Base-by-base conservation (phyloP, 768 basidiomycete genomes). In the Hirschioporus abietinus region DNA sequence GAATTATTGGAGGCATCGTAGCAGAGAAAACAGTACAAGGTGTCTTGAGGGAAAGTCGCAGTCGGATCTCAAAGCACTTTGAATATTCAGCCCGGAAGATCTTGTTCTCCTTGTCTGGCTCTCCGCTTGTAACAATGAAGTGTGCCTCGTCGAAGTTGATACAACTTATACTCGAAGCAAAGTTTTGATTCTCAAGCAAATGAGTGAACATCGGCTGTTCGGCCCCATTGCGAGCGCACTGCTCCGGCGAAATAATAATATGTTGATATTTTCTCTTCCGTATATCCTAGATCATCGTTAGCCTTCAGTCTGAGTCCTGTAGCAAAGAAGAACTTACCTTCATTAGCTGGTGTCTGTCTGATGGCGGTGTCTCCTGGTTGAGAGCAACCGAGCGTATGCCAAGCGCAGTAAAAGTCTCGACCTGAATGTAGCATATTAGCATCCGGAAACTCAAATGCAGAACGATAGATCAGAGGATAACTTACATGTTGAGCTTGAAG, bases 341-440 rank as follows among this genome's bases (percentile, higher is more conserved):
- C 35, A 7, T 36, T 15, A 36, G 15, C 15, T 36, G 7, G 7
- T 36, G 7, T 36, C 35, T 36, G 35, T 36, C 35, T 36, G 7
- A 7, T 7, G 7, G 15, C 35, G 72, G 67, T 17, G 71, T 75
- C 57, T 68, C 72, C 35, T 66, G 65, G 36, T 75, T 75, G n/a
- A 75, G 70, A 0, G 73, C 73, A 10, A 74, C 36, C 23, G 72
- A 20, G 10, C 63, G 64, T 60, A 75, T 67, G 5, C 69, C 67
- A 26, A 70, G 73, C n/a, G 59, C 42, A 17, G 64, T 30, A 35
- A 73, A 74, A 60, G 69, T 68, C 2, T 57, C 30, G 7, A 73
- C 71, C 64, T 75, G 70, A 17, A 6, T 6, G 35, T 7, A 36
- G 7, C 7, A 36, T 36, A 36, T 15, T 7, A 7, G 15, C 7